phyloP scores from a whole-genome alignment of 2,329 filamentous ascomycete species.

The Neonectria hederae region DNA sequence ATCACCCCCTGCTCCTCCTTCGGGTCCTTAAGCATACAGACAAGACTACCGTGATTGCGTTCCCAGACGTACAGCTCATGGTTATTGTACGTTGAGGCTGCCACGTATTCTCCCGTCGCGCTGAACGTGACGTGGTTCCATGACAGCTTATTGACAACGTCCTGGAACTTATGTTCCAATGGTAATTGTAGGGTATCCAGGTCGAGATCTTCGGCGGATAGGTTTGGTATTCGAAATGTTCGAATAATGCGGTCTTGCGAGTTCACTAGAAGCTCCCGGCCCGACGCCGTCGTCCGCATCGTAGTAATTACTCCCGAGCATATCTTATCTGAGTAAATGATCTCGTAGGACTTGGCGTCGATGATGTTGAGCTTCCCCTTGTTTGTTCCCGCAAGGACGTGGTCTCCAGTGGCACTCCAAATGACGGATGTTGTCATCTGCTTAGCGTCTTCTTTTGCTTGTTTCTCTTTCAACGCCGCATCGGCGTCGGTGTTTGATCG shows the following conservation, averaged over 20 bases:
- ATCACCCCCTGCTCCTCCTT: slow-evolving; percentile 97
- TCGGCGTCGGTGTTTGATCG: slow-evolving; percentile 76
- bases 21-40: slow-evolving; percentile 95
- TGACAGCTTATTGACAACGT: slow-evolving; percentile 91
- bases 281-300: slow-evolving; percentile 81
- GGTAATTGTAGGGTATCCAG: slow-evolving; percentile 88
- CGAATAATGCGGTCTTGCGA: slow-evolving; percentile 94
- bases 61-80: slow-evolving; percentile 99
- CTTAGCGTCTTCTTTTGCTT: slow-evolving; percentile 90
- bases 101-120: slow-evolving; percentile 93
- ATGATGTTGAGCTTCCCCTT: slow-evolving; percentile 98
- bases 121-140: slow-evolving; percentile 99
- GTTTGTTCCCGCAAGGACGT: slow-evolving; percentile 91
- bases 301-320: slow-evolving; percentile 90
- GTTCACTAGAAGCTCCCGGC: slow-evolving; percentile 89
- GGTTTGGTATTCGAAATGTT: slow-evolving; percentile 88
- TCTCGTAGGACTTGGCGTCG: slow-evolving; percentile 79
- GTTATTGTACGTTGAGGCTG: slow-evolving; percentile 97
- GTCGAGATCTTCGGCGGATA: slow-evolving; percentile 74
- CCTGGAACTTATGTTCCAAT: slow-evolving; percentile 97
- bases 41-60: slow-evolving; percentile 88
- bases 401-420: slow-evolving; percentile 84
- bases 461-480: slow-evolving; percentile 78
- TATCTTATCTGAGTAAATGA: slow-evolving; percentile 89
- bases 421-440: slow-evolving; percentile 94